Conservation (phyloP, 371 early-diverging fungal species). For the Saksenaea oblongispora region DNA sequence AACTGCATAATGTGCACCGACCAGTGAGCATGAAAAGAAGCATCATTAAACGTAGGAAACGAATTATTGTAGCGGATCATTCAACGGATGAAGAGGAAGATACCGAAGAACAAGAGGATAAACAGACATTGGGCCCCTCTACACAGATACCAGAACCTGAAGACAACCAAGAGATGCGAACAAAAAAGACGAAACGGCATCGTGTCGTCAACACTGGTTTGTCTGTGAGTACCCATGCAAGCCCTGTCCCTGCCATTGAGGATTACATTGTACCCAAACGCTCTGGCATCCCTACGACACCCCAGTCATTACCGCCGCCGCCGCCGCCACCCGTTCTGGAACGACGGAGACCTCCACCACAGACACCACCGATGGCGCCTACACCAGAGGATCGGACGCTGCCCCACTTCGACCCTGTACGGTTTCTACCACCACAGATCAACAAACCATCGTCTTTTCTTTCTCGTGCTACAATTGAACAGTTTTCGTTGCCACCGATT, state of each 20-base stretch:
- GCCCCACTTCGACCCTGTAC: background rate
- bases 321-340: constrained; percentile 2
- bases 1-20: constrained; percentile 75
- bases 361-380: constrained; percentile 15
- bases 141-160: no score
- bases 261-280: constrained; percentile 40
- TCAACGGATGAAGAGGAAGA: constrained; percentile 19
- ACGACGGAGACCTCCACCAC: background rate
- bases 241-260: constrained; percentile 42
- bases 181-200: constrained; percentile 2
- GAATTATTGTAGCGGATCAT: constrained; percentile 49
- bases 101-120: constrained; percentile 17
- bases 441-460: background rate
- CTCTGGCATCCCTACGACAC: background rate
- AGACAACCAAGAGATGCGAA: background rate
- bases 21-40: constrained; percentile 82
- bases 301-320: constrained; percentile 16
- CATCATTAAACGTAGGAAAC: constrained; percentile 83
- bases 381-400: constrained; percentile 3
- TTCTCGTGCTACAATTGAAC: background rate
- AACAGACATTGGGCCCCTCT: no score
- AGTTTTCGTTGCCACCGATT: constrained; percentile 17
- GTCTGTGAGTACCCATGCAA: background rate
- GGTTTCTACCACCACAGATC: background rate
- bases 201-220: background rate